These are phyloP conservation scores for Cystobasidiaceae sp. DNA, from an alignment of 1,284 basidiomycete genomes.

Conservation along the genomic window DNA sequence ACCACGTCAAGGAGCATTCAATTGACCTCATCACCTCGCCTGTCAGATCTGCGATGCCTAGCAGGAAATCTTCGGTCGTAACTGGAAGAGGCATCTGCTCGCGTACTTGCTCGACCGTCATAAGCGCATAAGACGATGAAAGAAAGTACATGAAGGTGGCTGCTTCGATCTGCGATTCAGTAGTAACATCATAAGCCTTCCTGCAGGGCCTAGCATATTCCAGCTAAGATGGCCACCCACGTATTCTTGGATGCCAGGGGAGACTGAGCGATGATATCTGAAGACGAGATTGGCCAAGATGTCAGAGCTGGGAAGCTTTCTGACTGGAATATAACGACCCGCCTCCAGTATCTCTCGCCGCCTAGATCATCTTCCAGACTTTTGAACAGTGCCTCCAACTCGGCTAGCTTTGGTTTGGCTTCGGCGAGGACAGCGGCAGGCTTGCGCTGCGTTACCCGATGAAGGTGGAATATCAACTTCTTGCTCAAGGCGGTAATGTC, in stretches of 20 bases:
- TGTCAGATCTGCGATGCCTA: constrained; percentile 88
- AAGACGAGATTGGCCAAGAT: no score
- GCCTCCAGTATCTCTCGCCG: constrained; percentile 66
- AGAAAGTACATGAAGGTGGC: constrained; percentile 84
- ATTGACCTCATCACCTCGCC: constrained; percentile 97
- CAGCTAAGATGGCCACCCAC: constrained; percentile 36
- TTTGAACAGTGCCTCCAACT: constrained; percentile 64
- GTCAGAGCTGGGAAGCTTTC: no score
- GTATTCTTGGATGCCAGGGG: constrained; percentile 48
- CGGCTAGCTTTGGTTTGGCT: constrained; percentile 62
- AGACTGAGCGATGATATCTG: constrained; percentile 40
- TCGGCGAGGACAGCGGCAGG: constrained; percentile 53
- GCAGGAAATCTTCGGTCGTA: constrained; percentile 73
- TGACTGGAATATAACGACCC: no score
- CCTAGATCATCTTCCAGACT: constrained; percentile 60
- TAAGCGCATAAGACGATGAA: constrained; percentile 38
- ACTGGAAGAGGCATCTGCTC: constrained; percentile 60
- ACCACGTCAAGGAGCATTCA: constrained; percentile 53
- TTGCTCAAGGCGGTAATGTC: constrained; percentile 92
- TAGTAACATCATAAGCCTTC: not conserved
- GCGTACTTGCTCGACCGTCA: constrained; percentile 68
- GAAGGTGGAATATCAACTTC: constrained; percentile 87
- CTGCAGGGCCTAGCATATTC: constrained; percentile 16
- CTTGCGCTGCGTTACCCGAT: constrained; percentile 54
- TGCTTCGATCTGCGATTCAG: constrained; percentile 70